Base-by-base conservation (phyloP, 331 rosid genomes). In the Pyrus hybrid region DNA sequence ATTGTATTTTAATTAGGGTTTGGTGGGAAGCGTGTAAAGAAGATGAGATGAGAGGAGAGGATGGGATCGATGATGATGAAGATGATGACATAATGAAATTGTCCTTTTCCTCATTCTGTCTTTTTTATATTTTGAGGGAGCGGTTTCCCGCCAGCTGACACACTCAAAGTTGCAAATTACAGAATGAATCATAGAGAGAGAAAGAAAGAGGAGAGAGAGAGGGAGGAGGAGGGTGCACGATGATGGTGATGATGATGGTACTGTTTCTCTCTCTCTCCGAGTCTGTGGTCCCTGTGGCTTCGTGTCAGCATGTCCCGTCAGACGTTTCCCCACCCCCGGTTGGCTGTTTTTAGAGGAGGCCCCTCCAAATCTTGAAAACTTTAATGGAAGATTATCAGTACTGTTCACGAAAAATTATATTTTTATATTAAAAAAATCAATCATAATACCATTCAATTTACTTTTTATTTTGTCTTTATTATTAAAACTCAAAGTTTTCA, bases 101-200 rank as follows among this genome's bases (percentile, higher is more conserved):
- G 74, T 73, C 58, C 10, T 79, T 69, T 68, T 58, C 22, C 18
- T 68, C 5, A 28, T 29, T 77, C 45, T 71, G 73, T 84, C 79
- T 69, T 83, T 77, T 84, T 37, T 64, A 33, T 47, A 5, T 49
- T 49, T 5, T 16, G 17, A 22, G 41, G 16, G 43, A 54, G 75
- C 77, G 76, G 87, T 87, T 87, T 87, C 96, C 92, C 85, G 71
- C 87, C 91, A 86, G 74, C 90, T 89, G 86, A 87, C 91, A 90
- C 72, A 45, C 9, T 12, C 22, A 43, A 8, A 13, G 16, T 28
- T 13, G 45, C 22, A n/a, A 35, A 29, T 47, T 32, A 67, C 67
- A 63, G 33, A 64, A 9, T 63, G 64, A 28, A 8, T 1, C 10
- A 47, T 62, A 30, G 63, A 61, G 58, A 71, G 32, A 23, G n/a